Conservation (phyloP, 768 basidiomycete species). For the Psilocybe subaeruginosa region DNA sequence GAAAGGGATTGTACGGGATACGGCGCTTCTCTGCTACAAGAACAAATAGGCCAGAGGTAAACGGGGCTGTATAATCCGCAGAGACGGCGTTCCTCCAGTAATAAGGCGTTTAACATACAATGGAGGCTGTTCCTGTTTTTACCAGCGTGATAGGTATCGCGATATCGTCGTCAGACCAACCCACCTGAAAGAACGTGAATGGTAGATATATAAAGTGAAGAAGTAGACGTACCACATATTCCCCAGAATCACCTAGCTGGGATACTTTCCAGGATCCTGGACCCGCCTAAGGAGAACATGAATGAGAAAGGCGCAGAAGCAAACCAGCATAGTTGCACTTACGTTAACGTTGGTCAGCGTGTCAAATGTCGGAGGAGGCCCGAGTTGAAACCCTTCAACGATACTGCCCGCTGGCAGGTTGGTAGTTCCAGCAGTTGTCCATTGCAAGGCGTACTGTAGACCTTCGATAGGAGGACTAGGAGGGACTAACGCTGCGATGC, state of each 20-base stretch:
- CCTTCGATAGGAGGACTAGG: background rate
- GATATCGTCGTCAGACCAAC: background rate
- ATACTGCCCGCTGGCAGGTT: conserved; percentile 5
- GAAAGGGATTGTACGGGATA: too few relatives aligned
- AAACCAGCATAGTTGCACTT: too few relatives aligned
- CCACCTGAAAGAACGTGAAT: background rate
- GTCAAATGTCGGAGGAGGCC: conserved; percentile 4
- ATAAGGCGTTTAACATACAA: background rate
- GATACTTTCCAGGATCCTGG: background rate
- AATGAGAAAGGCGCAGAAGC: background rate
- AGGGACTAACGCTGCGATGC: background rate
- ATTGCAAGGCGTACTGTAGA: conserved; percentile 2
- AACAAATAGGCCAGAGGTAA: too few relatives aligned
- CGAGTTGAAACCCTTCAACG: conserved; percentile 1
- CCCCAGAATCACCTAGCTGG: background rate
- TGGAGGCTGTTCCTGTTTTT: background rate
- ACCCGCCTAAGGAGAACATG: background rate
- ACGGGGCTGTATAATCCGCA: too few relatives aligned
- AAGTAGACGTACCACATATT: background rate
- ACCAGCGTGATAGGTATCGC: background rate
- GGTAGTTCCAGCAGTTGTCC: background rate
- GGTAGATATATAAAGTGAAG: background rate
- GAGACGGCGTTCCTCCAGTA: background rate
- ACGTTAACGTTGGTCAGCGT: background rate
- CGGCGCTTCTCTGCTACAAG: too few relatives aligned